Evolutionary conservation across 1,284 basidiomycete species (phyloP).

Genomic region (Hypsizygus ulmarius): DNA sequence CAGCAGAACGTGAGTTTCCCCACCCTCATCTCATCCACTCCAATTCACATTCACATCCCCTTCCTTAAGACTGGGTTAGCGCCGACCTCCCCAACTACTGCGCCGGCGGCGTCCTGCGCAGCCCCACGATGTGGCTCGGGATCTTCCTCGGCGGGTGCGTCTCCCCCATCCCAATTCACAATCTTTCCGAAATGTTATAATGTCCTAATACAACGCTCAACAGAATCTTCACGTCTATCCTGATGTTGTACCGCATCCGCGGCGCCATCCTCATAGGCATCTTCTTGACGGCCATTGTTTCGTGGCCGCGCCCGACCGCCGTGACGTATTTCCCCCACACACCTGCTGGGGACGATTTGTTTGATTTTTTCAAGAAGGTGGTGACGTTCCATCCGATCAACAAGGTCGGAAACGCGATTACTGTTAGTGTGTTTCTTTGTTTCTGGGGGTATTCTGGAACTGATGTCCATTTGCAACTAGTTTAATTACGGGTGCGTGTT

Average conservation of each 20-base stretch:
- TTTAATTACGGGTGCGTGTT: constrained; percentile 44
- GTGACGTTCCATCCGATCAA: constrained; percentile 72
- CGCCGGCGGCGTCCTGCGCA: constrained; percentile 62
- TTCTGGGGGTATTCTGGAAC: background rate
- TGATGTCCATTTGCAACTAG: constrained; percentile 27
- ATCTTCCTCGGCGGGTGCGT: constrained; percentile 80
- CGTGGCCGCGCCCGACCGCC: constrained; percentile 79
- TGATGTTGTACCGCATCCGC: constrained; percentile 85
- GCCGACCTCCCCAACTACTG: constrained; percentile 59
- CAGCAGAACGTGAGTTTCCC: constrained; percentile 41
- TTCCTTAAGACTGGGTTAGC: constrained; percentile 26
- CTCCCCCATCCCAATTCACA: constrained; percentile 2
- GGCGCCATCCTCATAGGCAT: constrained; percentile 85
- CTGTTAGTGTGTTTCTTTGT: constrained; percentile 44
- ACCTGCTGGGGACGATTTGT: constrained; percentile 63
- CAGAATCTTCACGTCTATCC: constrained; percentile 70
- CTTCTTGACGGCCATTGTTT: constrained; percentile 82
- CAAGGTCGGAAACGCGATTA: constrained; percentile 60
- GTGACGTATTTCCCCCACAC: constrained; percentile 87
- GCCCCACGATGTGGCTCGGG: constrained; percentile 85
- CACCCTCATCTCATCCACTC: background rate
- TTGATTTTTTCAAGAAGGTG: constrained; percentile 87
- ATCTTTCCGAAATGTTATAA: background rate
- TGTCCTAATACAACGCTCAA: constrained; percentile 1
- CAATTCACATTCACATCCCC: constrained; percentile 10